Percentiles rank a stretch among this genome's conserved stretches.
Conservation (phyloP, 305 asterid species). For the Ajuga reptans region DNA sequence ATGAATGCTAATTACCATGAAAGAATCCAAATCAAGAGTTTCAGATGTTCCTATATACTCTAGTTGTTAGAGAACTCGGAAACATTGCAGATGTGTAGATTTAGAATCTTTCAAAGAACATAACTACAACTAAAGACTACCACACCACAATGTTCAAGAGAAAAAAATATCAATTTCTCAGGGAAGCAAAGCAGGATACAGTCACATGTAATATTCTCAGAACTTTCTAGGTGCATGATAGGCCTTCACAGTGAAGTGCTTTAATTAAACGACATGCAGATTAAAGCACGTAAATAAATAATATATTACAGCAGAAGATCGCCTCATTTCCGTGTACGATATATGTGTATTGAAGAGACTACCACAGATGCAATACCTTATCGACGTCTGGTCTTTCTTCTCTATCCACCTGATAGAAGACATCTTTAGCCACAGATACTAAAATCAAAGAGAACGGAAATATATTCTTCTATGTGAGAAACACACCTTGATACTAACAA, state of each 20-base stretch:
- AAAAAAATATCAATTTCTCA: not conserved
- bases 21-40: not conserved
- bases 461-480: not conserved
- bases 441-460: not conserved
- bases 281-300: not conserved
- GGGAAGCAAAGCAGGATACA: not conserved
- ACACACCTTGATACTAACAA: conserved; percentile 78
- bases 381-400: conserved; percentile 98
- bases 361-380: conserved; percentile 40
- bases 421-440: not conserved
- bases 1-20: not conserved
- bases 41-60: not conserved
- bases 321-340: not conserved
- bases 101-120: not conserved
- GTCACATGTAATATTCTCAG: not conserved
- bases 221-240: not conserved
- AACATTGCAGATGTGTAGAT: not conserved
- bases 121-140: not conserved
- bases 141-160: not conserved
- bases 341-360: not conserved
- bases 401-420: conserved; percentile 59
- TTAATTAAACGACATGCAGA: not conserved
- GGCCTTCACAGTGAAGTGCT: not conserved
- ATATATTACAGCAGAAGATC: not conserved
- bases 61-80: not conserved